Conservation (phyloP, 1,284 basidiomycete genomes). For the Leccinum subrobustum region DNA sequence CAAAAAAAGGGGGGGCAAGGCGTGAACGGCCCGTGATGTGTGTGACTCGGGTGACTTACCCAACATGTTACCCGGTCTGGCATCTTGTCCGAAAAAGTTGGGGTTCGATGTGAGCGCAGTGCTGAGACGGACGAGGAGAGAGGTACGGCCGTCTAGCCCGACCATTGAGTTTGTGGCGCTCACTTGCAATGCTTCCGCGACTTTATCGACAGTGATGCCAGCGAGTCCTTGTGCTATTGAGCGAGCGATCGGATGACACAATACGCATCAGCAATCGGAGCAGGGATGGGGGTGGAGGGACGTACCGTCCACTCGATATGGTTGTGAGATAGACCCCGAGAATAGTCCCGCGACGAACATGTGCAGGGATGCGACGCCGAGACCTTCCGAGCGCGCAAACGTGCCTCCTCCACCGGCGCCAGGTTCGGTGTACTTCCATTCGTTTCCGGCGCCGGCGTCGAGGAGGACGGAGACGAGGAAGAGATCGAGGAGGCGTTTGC, state of each 20-base stretch:
- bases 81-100: conserved; percentile 67
- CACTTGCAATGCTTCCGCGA: conserved; percentile 82
- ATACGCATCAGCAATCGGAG: neutral
- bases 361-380: conserved; percentile 89
- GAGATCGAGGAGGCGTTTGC: conserved; percentile 80
- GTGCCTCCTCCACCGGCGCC: conserved; percentile 44
- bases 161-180: conserved; percentile 80
- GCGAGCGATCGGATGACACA: conserved; percentile 7
- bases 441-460: conserved; percentile 89
- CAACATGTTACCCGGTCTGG: conserved; percentile 80
- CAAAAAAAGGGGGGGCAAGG: neutral
- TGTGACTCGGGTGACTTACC: conserved; percentile 41
- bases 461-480: conserved; percentile 92
- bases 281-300: neutral
- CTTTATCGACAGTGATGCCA: conserved; percentile 58
- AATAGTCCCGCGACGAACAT: conserved; percentile 89
- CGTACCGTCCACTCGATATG: conserved; percentile 77
- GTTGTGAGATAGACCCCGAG: conserved; percentile 62
- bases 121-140: conserved; percentile 72
- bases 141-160: conserved; percentile 84
- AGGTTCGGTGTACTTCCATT: conserved; percentile 77
- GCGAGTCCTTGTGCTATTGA: conserved; percentile 68
- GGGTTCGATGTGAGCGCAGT: conserved; percentile 64
- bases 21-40: conserved; percentile 14
- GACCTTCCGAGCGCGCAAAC: conserved; percentile 82